Conservation (phyloP, 306 rosid species). For the Fagus sylvatica region DNA sequence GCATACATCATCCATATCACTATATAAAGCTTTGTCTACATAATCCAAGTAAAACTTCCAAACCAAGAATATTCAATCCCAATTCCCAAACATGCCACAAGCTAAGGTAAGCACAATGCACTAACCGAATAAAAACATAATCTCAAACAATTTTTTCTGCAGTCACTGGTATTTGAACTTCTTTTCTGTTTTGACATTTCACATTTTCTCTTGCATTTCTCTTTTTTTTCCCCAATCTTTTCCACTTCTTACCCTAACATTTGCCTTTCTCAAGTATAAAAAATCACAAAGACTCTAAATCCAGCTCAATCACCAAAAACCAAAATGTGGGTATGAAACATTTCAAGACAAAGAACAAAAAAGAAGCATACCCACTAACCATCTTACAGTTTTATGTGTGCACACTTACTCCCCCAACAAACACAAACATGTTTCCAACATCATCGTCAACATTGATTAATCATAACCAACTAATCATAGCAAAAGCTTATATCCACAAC, state of each 20-base stretch:
- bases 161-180: not conserved
- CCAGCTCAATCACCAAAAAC: not conserved
- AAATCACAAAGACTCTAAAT: not conserved
- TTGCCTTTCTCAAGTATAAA: not conserved
- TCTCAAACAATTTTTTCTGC: not conserved
- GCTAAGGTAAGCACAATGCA: not conserved
- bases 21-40: not conserved
- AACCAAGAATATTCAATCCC: not conserved
- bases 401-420: not conserved
- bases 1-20: not conserved
- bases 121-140: not conserved
- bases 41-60: not conserved
- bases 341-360: not conserved
- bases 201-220: not conserved
- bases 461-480: not conserved
- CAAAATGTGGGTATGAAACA: not conserved
- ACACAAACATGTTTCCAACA: not conserved
- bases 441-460: not conserved
- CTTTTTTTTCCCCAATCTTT: not conserved
- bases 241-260: not conserved
- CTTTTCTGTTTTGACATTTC: not conserved
- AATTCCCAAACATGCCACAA: not conserved
- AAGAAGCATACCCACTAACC: not conserved
- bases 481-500: not conserved
- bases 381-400: not conserved